A percentile compares a stretch with the other conserved stretches of the same genome.
phyloP scores from a whole-genome alignment of 768 basidiomycete genomes.

The Phlebiopsis flavidoalba region DNA sequence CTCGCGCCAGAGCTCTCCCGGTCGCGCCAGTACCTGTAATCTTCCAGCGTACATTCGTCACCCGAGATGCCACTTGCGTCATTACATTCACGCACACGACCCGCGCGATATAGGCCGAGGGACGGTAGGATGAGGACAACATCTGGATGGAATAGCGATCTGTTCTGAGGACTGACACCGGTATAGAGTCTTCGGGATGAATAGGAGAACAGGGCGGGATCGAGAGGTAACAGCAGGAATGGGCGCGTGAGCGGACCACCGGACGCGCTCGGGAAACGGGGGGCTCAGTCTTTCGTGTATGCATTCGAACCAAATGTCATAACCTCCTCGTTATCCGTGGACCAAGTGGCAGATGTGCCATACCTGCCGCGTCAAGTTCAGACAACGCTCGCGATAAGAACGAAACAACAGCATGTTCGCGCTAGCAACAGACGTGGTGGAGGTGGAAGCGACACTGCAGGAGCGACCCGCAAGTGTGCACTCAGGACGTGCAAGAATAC shows the following conservation, averaged over 20 bases:
- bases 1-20: background rate
- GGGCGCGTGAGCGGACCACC: background rate
- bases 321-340: constrained; percentile 16
- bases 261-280: background rate
- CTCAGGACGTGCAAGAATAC: constrained; percentile 9
- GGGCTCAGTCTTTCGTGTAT: constrained; percentile 4
- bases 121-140: background rate
- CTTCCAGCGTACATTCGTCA: background rate
- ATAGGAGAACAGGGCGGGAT: background rate
- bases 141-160: constrained; percentile 18
- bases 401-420: background rate
- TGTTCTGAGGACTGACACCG: constrained; percentile 23
- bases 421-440: background rate
- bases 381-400: constrained; percentile 2
- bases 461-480: constrained; percentile 13
- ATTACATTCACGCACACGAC: background rate
- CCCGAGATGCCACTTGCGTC: background rate
- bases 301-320: constrained; percentile 14
- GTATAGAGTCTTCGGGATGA: constrained; percentile 17
- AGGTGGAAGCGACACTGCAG: background rate
- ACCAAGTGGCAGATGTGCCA: constrained; percentile 16
- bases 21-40: background rate
- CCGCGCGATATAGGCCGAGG: background rate
- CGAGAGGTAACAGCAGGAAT: background rate
- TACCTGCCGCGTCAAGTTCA: constrained; percentile 9